Base-by-base conservation (phyloP, 139 green algal genomes). In the Spirogloea muscicola region DNA sequence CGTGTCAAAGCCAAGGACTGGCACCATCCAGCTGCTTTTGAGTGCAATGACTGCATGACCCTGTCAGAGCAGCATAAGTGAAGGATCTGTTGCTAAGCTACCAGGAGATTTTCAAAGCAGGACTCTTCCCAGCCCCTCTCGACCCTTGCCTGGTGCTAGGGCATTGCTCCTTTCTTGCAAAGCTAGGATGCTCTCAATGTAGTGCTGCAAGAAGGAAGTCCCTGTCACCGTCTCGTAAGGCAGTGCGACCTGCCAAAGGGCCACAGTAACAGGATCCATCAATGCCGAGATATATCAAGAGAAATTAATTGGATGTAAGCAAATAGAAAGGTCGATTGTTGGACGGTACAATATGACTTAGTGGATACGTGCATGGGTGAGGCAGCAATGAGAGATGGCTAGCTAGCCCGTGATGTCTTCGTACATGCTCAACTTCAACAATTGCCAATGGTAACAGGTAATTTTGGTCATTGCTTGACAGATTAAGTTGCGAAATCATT, bases 181-280 rank as follows among this genome's bases (percentile, higher is more conserved):
- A 3, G 92, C 93, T 68, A 96, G 77, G 51, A 99, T 96, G 76
- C 49, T 84, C 61, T 92, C 83, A 36, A 90, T 84, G 81, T 99
- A 99, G 27, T 92, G 78, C 85, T 96, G 76, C 44, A 98, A 86
- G 84, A 96, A 99, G 80, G 77, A 92, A 10, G 58, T 77, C 33
- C 83, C 86, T 25, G 73, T 91, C 39, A 88, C 89, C 36, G 69
- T 86, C 74, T 99, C 91, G 9, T 71, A 69, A 0, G 94, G 93
- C 37, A 99, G 86, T 4, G 88, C 90, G 3, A 80, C 72, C 72
- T 80, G 72, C 25, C 49, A 62, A 67, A 51, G 34, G 41, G 38
- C 7, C 7, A 70, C 36, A 67, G 5, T 6, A 70, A 70, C 7
- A 9, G 40, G 9, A 31, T 43, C 6, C 7, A 33, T 31, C 40